Evolutionary conservation across 257 asterid species (phyloP).

Genomic region (Penstemon eatonii): DNA sequence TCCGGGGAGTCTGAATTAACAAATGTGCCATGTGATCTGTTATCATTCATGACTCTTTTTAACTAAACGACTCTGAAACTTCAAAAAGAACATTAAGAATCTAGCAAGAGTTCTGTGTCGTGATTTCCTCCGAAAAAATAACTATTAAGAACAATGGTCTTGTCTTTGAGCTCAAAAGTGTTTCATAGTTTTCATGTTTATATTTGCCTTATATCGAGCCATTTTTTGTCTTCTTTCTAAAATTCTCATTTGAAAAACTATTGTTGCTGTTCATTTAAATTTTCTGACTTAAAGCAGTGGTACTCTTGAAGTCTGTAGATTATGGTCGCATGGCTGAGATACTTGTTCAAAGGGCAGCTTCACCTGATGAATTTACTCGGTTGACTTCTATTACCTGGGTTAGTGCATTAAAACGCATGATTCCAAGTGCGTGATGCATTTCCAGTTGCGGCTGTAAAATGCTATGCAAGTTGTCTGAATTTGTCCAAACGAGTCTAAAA

Average conservation of each 20-base stretch:
- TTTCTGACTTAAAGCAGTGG: slow-evolving; percentile 37
- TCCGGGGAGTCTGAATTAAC: too few relatives aligned
- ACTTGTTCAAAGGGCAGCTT: slow-evolving; percentile 92
- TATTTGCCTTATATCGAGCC: slow-evolving; percentile 6
- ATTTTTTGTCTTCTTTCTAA: slow-evolving; percentile 7
- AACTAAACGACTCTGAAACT: too few relatives aligned
- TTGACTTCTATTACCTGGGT: slow-evolving; percentile 98
- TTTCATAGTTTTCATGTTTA: slow-evolving; percentile 16
- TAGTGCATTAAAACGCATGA: slow-evolving; percentile 30
- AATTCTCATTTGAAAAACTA: slow-evolving; percentile 2
- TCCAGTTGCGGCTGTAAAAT: slow-evolving; percentile 20
- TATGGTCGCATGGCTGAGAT: slow-evolving; percentile 99
- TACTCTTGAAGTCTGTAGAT: slow-evolving; percentile 91
- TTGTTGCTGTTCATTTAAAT: slow-evolving; percentile 26
- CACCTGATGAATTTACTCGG: slow-evolving; percentile 93
- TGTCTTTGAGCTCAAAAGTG: slow-evolving; percentile 18
- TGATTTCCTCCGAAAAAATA: too few relatives aligned
- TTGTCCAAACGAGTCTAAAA: slow-evolving; percentile 28
- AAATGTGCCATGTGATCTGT: too few relatives aligned
- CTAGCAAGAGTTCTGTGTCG: too few relatives aligned
- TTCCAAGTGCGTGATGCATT: slow-evolving; percentile 17
- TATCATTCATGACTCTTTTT: too few relatives aligned
- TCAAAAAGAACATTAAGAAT: too few relatives aligned
- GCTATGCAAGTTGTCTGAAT: too few relatives aligned
- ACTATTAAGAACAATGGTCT: background rate